Evolutionary conservation across 2,329 filamentous ascomycete species (phyloP).

Genomic region (Plenodomus tracheiphilus): DNA sequence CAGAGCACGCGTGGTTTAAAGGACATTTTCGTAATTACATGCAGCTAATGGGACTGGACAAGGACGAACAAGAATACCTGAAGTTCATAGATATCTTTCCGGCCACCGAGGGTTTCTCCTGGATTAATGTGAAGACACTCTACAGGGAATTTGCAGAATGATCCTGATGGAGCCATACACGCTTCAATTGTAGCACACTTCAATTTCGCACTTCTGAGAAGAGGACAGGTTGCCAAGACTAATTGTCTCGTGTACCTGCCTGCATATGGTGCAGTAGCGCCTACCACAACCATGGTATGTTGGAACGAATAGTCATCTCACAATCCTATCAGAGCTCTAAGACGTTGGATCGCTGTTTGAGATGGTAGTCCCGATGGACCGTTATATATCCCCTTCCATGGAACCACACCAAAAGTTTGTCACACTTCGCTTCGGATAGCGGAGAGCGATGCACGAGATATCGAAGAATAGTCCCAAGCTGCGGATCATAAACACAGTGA

Average conservation of each 20-base stretch:
- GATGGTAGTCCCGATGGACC: no score
- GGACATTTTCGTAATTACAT: constrained; percentile 15
- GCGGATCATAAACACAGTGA: no score
- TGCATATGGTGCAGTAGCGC: neutral
- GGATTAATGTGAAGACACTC: constrained; percentile 9
- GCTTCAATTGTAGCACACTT: no score
- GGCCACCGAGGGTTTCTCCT: constrained; percentile 12
- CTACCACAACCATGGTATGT: neutral
- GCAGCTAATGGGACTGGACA: constrained; percentile 10
- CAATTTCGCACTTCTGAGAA: no score
- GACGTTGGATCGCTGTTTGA: no score
- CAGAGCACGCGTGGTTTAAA: constrained; percentile 23
- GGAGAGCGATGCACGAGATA: no score
- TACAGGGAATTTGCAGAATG: neutral
- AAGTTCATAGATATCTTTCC: constrained; percentile 15
- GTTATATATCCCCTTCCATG: no score
- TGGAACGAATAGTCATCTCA: neutral
- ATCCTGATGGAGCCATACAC: neutral
- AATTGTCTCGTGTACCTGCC: neutral
- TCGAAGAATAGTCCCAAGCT: no score
- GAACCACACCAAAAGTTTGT: no score
- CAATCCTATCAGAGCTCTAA: no score
- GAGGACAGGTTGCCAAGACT: neutral
- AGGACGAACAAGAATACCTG: constrained; percentile 4
- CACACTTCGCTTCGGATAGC: no score